Evolutionary conservation across 1,139 yeast species (phyloP).

Genomic region (Zygosaccharomyces pseudobailii): DNA sequence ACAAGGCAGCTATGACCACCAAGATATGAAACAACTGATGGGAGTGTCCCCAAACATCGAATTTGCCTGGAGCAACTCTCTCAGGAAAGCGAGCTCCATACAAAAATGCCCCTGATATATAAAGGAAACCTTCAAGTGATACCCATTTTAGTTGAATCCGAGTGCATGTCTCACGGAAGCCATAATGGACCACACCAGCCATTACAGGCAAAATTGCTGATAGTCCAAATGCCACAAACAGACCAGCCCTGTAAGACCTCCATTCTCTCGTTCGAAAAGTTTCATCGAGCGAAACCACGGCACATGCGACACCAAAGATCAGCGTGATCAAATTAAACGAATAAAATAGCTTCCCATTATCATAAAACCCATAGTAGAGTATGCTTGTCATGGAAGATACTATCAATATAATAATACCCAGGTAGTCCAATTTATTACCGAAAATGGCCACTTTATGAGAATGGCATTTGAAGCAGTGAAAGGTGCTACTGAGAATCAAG

Average conservation of each 20-base stretch:
- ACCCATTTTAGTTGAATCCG: conserved; percentile 61
- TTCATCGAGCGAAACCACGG: conserved; percentile 58
- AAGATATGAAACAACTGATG: conserved; percentile 84
- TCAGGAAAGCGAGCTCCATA: conserved; percentile 83
- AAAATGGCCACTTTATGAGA: conserved; percentile 54
- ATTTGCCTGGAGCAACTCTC: conserved; percentile 56
- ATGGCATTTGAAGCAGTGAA: conserved; percentile 76
- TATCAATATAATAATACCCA: conserved; percentile 77
- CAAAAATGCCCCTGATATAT: conserved; percentile 71
- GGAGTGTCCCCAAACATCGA: conserved; percentile 75
- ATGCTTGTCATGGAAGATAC: conserved; percentile 71
- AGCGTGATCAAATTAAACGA: conserved; percentile 48
- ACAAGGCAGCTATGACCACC: conserved; percentile 76
- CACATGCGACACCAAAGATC: conserved; percentile 56
- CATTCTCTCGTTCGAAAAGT: conserved; percentile 64
- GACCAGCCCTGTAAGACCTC: conserved; percentile 70
- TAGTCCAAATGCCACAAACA: conserved; percentile 78
- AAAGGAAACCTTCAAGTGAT: conserved; percentile 62
- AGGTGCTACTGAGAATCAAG: conserved; percentile 66
- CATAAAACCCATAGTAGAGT: conserved; percentile 61
- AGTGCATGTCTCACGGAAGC: conserved; percentile 42
- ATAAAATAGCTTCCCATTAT: conserved; percentile 40
- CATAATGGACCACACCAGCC: conserved; percentile 44
- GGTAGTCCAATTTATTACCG: conserved; percentile 81
- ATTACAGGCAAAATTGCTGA: conserved; percentile 71